phyloP scores from a whole-genome alignment of 1,139 yeast species.

The Suhomyces taliae region DNA sequence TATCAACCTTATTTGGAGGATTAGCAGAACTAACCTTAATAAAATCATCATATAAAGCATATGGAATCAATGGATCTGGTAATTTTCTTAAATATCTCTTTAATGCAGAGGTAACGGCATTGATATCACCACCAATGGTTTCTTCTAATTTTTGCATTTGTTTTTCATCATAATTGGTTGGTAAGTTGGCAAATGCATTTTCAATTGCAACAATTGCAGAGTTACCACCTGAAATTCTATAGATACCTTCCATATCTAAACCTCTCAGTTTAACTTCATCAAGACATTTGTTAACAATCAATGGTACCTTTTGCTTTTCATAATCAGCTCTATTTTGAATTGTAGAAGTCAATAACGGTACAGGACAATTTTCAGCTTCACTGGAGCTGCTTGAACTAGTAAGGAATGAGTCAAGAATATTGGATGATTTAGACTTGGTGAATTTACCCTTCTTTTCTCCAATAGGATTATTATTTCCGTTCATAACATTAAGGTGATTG shows the following conservation, averaged over 20 bases:
- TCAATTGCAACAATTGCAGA: conserved; percentile 67
- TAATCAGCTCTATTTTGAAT: conserved; percentile 57
- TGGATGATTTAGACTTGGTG: conserved; percentile 50
- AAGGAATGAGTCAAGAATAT: conserved; percentile 44
- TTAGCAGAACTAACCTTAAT: conserved; percentile 44
- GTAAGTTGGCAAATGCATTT: conserved; percentile 40
- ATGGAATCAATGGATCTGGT: conserved; percentile 84
- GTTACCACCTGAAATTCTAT: conserved; percentile 87
- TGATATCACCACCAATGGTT: conserved; percentile 65
- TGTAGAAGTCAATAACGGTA: conserved; percentile 47
- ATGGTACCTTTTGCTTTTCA: conserved; percentile 67
- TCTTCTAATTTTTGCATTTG: conserved; percentile 44
- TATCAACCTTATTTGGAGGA: conserved; percentile 32
- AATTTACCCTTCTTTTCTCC: conserved; percentile 18
- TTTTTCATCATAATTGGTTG: conserved; percentile 34
- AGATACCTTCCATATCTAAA: conserved; percentile 77
- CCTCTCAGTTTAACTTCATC: conserved; percentile 77
- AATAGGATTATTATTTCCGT: conserved; percentile 1
- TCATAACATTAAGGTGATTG: conserved; percentile 9
- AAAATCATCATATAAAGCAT: conserved; percentile 62
- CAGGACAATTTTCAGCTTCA: conserved; percentile 11
- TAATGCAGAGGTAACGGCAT: conserved; percentile 83
- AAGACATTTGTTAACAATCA: conserved; percentile 71
- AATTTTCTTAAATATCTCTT: conserved; percentile 83
- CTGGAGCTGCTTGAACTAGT: conserved; percentile 16